These are phyloP conservation scores for Euphorbia corollata DNA, from an alignment of 441 rosid species.

Conservation along the genomic window DNA sequence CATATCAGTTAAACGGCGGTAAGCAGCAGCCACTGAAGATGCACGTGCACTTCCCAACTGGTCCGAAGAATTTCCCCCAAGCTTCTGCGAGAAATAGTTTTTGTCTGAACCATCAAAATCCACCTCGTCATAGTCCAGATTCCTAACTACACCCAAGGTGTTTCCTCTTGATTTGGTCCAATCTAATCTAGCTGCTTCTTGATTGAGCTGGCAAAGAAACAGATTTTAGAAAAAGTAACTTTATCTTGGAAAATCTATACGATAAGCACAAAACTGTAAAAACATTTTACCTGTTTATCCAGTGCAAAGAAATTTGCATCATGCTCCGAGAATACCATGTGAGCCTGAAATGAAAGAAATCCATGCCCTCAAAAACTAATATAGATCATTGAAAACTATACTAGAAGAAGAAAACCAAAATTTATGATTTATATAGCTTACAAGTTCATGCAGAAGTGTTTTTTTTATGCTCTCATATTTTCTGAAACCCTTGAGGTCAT, in stretches of 20 bases:
- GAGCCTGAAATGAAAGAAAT: constrained; percentile 56
- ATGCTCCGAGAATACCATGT: constrained; percentile 87
- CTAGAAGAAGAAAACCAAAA: constrained; percentile 1
- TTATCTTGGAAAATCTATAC: background rate
- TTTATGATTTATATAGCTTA: constrained; percentile 28
- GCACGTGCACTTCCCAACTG: constrained; percentile 57
- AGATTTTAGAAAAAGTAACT: constrained; percentile 9
- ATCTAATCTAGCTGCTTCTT: constrained; percentile 77
- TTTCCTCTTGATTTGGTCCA: constrained; percentile 86
- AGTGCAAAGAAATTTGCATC: constrained; percentile 79
- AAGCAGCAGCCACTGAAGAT: constrained; percentile 86
- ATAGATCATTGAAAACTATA: background rate
- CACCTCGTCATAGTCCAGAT: constrained; percentile 34
- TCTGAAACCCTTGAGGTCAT: constrained; percentile 89
- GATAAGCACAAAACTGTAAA: background rate
- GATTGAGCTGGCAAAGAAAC: constrained; percentile 51
- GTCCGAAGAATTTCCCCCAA: constrained; percentile 59
- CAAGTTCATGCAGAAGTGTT: constrained; percentile 94
- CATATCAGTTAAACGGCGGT: constrained; percentile 42
- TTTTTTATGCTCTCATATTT: constrained; percentile 86
- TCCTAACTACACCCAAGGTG: constrained; percentile 40
- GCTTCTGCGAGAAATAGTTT: constrained; percentile 36
- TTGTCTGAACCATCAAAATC: constrained; percentile 30
- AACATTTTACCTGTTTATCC: constrained; percentile 62
- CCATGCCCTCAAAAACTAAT: constrained; percentile 12